Evolutionary conservation across 768 basidiomycete species (phyloP), one percentile per base, ranked within the genome.

Genomic region (Tricholoma matsutake): DNA sequence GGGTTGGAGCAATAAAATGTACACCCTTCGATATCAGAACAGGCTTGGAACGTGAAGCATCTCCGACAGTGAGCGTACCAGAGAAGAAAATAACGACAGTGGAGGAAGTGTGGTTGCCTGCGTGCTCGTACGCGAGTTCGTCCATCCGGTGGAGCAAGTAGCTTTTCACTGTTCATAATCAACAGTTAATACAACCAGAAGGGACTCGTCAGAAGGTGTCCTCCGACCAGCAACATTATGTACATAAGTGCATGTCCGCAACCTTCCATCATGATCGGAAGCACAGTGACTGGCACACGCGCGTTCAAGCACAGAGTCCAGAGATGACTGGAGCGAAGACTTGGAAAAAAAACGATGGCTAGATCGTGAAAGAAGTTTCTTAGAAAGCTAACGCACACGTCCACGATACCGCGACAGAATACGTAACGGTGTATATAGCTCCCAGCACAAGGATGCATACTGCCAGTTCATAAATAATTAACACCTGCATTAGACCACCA

Each of bases 71-170:
- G 61, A 81, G 76, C 1, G 70, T 61, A 4, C 80, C 81, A 31
- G 79, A 76, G 62, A 81, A 70, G 67, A 75, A 81, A 5, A 82
- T 67, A 35, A 82, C 61, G 31, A 82, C 67, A 20, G 69, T 71
- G 11, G 66, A 66, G 64, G 79, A 80, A 7, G 72, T 67, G 11
- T 67, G 54, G 18, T 73, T 66, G 10, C 81, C 80, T 9, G 64
- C 67, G 16, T 76, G 71, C 37, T 67, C 70, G 54, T 81, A 82
- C 1, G 77, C 79, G 8, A 4, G 71, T 75, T 49, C 80, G 78
- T 28, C 66, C 66, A 22, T 68, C 62, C 10, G 66, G 63, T 20
- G 70, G 64, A 32, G 61, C 49, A 16, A 71, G 57, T 25, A 67
- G 54, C 52, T 67, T 63, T 58, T 72, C 69, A 18, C 31, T 31